Evolutionary conservation across 2,329 filamentous ascomycete genomes (phyloP).

Genomic region (Pestalotiopsis sp.): DNA sequence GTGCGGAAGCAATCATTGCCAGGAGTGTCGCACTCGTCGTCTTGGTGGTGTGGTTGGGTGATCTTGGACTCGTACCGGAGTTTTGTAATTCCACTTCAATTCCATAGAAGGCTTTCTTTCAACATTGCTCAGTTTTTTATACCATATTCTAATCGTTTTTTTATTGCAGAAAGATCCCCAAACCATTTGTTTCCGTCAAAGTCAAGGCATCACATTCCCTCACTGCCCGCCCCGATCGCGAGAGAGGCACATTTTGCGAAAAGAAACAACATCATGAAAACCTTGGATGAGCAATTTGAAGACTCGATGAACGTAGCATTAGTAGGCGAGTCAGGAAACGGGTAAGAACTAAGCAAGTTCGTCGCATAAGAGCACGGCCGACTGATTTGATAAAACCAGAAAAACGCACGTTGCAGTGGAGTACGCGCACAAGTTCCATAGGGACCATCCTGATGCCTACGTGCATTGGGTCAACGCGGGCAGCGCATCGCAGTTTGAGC

Average conservation of each 20-base stretch:
- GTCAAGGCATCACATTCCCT: background rate
- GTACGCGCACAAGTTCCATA: background rate
- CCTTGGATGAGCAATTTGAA: background rate
- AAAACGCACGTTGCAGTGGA: background rate
- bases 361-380: too few species aligned
- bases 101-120: too few species aligned
- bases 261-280: background rate
- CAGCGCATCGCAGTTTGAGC: background rate
- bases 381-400: background rate
- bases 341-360: background rate
- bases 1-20: too few species aligned
- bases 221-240: background rate
- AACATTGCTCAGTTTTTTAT: too few species aligned
- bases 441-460: too few species aligned
- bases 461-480: constrained; percentile 3
- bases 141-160: background rate
- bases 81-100: too few species aligned
- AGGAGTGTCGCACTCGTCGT: too few species aligned
- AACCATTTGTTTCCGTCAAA: background rate
- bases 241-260: background rate
- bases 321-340: background rate
- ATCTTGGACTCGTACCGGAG: too few species aligned
- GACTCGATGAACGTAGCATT: background rate
- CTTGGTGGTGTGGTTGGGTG: too few species aligned
- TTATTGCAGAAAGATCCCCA: background rate